These are phyloP conservation scores for Phyllosticta citriasiana DNA, from an alignment of 2,329 filamentous ascomycete genomes.

Conservation along the genomic window DNA sequence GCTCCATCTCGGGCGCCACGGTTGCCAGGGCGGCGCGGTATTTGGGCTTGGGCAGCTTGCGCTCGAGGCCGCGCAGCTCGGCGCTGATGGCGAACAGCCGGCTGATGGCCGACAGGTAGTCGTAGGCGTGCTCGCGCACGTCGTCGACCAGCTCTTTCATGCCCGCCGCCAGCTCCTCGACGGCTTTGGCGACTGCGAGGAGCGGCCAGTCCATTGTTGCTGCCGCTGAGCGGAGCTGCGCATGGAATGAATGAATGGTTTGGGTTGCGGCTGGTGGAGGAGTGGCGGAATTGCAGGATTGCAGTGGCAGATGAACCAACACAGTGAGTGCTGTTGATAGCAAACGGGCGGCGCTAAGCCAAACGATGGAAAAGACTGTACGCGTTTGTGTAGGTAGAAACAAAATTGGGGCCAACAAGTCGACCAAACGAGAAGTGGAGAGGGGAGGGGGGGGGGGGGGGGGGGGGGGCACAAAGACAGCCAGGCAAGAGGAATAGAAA, in stretches of 20 bases:
- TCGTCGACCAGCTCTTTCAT: slow-evolving; percentile 41
- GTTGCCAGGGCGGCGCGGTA: slow-evolving; percentile 18
- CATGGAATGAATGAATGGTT: slow-evolving; percentile 15
- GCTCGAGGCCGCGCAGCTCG: slow-evolving; percentile 39
- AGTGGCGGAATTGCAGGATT: too few relatives aligned
- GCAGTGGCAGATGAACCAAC: not conserved
- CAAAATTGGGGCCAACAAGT: not conserved
- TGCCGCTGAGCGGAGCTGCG: not conserved
- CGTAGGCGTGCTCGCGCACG: slow-evolving; percentile 41
- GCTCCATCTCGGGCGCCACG: slow-evolving; percentile 11
- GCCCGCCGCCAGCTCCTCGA: slow-evolving; percentile 43
- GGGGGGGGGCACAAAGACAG: not conserved
- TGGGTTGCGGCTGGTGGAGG: too few relatives aligned
- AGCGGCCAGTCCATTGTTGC: slow-evolving; percentile 27
- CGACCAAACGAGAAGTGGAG: not conserved
- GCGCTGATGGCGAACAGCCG: slow-evolving; percentile 46
- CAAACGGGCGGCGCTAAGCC: not conserved
- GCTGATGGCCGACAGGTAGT: slow-evolving; percentile 44
- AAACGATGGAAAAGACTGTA: not conserved
- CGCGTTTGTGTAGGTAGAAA: not conserved
- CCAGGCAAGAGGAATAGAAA: not conserved
- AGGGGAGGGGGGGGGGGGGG: too few relatives aligned
- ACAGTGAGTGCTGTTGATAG: not conserved
- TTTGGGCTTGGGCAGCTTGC: slow-evolving; percentile 30
- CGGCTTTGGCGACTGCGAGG: slow-evolving; percentile 35